Percentiles rank a stretch among this genome's conserved stretches.
phyloP scores from a whole-genome alignment of 2,329 filamentous ascomycete genomes.

The Ilyonectria mors-panacis region DNA sequence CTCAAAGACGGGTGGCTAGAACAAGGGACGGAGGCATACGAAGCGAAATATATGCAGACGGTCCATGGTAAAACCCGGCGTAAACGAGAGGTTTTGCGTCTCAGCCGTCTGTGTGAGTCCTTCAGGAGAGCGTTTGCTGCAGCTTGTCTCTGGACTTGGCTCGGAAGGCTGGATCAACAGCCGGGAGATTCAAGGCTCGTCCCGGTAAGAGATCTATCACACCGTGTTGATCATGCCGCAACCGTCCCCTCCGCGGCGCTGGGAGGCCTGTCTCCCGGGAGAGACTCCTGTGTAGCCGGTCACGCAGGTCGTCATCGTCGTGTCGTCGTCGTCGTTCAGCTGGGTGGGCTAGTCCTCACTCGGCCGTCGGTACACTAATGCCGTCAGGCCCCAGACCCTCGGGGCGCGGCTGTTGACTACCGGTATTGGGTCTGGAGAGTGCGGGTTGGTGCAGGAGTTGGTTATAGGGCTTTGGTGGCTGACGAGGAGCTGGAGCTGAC shows the following conservation, averaged over 20 bases:
- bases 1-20: conserved; percentile 10
- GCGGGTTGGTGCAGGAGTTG: conserved; percentile 24
- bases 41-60: conserved; percentile 12
- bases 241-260: neutral
- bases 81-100: conserved; percentile 9
- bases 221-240: conserved; percentile 5
- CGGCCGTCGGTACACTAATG: conserved; percentile 23
- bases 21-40: conserved; percentile 9
- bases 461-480: conserved; percentile 24
- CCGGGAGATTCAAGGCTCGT: conserved; percentile 8
- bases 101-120: conserved; percentile 7
- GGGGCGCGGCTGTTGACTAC: conserved; percentile 30
- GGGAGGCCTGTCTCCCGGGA: conserved; percentile 2
- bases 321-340: conserved; percentile 17
- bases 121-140: neutral
- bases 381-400: conserved; percentile 20
- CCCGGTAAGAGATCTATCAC: conserved; percentile 26
- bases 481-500: conserved; percentile 20
- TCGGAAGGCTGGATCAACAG: conserved; percentile 11
- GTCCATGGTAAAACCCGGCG: neutral
- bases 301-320: neutral
- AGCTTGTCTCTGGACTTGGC: conserved; percentile 17
- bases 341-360: conserved; percentile 12
- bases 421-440: conserved; percentile 22
- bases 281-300: neutral